Evolutionary conservation across 495 filamentous ascomycete genomes (phyloP).

Genomic region (Geopyxis carbonaria): DNA sequence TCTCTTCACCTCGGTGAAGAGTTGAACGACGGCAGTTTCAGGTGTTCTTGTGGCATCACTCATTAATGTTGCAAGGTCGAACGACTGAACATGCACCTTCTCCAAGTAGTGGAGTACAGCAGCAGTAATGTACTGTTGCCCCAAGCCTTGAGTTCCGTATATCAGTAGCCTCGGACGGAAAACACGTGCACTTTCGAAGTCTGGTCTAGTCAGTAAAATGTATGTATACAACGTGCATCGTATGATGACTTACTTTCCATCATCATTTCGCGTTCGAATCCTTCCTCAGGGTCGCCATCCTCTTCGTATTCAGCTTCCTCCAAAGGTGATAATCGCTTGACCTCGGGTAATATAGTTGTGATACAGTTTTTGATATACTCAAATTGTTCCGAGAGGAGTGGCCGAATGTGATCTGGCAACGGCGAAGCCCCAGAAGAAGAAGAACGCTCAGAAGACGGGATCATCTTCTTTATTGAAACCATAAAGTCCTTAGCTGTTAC

Average conservation of each 20-base stretch:
- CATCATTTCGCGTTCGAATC: slow-evolving; percentile 70
- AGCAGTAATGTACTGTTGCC: slow-evolving; percentile 77
- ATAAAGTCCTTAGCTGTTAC: slow-evolving; percentile 89
- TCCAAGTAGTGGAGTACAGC: slow-evolving; percentile 81
- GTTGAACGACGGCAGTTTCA: slow-evolving; percentile 72
- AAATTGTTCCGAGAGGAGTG: slow-evolving; percentile 59
- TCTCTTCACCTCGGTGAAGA: slow-evolving; percentile 79
- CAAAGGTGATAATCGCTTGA: slow-evolving; percentile 69
- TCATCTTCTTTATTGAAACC: slow-evolving; percentile 85
- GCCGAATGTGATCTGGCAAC: slow-evolving; percentile 60
- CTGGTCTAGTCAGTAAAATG: slow-evolving; percentile 23
- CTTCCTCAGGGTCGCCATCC: slow-evolving; percentile 50
- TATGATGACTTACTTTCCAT: slow-evolving; percentile 34
- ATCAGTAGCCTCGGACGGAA: slow-evolving; percentile 79
- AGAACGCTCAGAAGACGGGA: slow-evolving; percentile 83
- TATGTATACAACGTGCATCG: neutral
- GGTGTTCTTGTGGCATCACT: slow-evolving; percentile 53
- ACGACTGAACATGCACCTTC: slow-evolving; percentile 83
- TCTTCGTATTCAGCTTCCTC: slow-evolving; percentile 93
- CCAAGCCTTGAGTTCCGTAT: slow-evolving; percentile 67
- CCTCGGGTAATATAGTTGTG: slow-evolving; percentile 64
- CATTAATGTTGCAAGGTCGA: slow-evolving; percentile 72
- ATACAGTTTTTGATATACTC: slow-evolving; percentile 45
- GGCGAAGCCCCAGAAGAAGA: slow-evolving; percentile 64
- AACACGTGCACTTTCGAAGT: slow-evolving; percentile 75